Conservation (phyloP, 148 eudicot genomes). For the Rhododendron simsii region DNA sequence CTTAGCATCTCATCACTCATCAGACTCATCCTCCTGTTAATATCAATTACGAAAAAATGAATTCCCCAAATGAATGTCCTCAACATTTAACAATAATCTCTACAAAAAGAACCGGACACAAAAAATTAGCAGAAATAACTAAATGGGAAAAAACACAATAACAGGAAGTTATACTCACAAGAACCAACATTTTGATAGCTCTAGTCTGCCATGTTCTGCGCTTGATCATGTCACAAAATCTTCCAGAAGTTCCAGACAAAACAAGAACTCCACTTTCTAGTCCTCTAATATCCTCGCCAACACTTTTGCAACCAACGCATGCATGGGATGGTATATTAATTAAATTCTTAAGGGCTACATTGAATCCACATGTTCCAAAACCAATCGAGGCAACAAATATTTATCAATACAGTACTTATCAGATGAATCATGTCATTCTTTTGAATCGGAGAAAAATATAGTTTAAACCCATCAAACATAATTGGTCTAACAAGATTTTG, state of each 20-base stretch:
- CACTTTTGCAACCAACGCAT: slow-evolving; percentile 92
- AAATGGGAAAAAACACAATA: neutral
- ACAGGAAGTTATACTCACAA: slow-evolving; percentile 44
- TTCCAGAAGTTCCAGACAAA: slow-evolving; percentile 93
- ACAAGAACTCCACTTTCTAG: slow-evolving; percentile 88
- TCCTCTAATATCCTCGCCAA: slow-evolving; percentile 88
- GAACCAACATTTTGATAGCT: slow-evolving; percentile 67
- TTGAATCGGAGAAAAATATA: no score
- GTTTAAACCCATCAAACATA: no score
- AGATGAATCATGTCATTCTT: no score
- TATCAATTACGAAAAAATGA: neutral
- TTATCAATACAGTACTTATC: no score
- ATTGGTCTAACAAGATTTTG: no score
- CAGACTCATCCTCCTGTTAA: slow-evolving; percentile 79
- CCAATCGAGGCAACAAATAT: no score
- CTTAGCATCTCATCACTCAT: slow-evolving; percentile 99
- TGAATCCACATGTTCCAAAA: no score
- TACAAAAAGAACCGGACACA: neutral
- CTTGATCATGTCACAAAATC: slow-evolving; percentile 97
- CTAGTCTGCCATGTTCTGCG: slow-evolving; percentile 80
- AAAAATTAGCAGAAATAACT: neutral
- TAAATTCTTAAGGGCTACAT: slow-evolving; percentile 55
- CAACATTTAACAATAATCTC: neutral
- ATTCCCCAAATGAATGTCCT: neutral
- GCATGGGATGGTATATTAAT: slow-evolving; percentile 85